phyloP scores from a whole-genome alignment of 768 basidiomycete genomes.

The Amanita pallidorosea region DNA sequence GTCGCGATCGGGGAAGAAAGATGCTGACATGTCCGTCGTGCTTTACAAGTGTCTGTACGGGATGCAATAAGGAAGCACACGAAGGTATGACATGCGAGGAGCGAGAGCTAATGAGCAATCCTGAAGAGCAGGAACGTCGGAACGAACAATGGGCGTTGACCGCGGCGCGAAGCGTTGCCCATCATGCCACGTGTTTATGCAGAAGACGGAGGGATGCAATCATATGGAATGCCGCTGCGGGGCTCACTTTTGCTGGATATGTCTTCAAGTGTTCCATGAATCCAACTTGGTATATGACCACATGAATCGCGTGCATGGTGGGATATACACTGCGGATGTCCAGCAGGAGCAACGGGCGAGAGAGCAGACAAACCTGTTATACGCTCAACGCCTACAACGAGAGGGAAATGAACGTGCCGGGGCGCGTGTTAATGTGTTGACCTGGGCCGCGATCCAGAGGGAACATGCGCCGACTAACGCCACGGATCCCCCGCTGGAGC shows the following conservation, averaged over 20 bases:
- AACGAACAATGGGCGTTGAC: constrained; percentile 28
- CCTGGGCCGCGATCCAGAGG: neutral
- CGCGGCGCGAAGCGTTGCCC: constrained; percentile 37
- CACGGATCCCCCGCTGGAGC: neutral
- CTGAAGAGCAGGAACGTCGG: constrained; percentile 29
- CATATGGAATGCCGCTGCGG: constrained; percentile 43
- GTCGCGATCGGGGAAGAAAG: constrained; percentile 7
- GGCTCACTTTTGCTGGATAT: constrained; percentile 46
- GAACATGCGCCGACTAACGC: too few species aligned
- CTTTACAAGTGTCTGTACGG: constrained; percentile 34
- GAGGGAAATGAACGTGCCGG: neutral
- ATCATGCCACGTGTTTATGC: constrained; percentile 29
- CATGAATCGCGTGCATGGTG: constrained; percentile 15
- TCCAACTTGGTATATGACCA: constrained; percentile 19
- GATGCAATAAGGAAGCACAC: constrained; percentile 39
- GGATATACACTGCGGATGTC: neutral
- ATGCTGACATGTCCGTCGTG: constrained; percentile 43
- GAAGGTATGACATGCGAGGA: constrained; percentile 41
- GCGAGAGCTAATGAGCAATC: constrained; percentile 18
- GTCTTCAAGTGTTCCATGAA: constrained; percentile 28
- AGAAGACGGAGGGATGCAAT: constrained; percentile 46
- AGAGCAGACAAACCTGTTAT: neutral
- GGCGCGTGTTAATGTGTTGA: neutral
- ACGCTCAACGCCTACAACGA: neutral
- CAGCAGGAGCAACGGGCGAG: neutral